Base-by-base conservation (phyloP, 176 grass and related monocot genomes). In the Cenchrus fungigraminus region DNA sequence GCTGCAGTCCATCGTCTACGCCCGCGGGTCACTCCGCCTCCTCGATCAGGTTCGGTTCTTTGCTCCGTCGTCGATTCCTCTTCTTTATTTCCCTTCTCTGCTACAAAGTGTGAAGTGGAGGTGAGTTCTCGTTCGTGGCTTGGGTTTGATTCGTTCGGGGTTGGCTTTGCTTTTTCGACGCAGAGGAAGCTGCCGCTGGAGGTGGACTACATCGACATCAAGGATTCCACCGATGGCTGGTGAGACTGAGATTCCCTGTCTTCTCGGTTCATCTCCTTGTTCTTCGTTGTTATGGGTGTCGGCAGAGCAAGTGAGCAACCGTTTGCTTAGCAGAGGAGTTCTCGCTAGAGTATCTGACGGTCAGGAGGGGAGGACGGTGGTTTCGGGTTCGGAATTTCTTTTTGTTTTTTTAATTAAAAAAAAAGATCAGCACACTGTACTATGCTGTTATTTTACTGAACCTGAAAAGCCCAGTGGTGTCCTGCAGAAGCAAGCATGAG, bases 101-200 rank as follows among this genome's bases (percentile, higher is more conserved):
- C 22, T 61, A 14, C 20, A 3, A 34, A 34, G 0, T 31, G 54
- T 9, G 55, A 9, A 12, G 54, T 46, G 22, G 73, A 8, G 65
- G 5, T 12, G 72, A 2, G 71, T 34, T 34, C 34, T 34, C 0
- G 65, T 76, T 80, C 28, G 51, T 82, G 70, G 42, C 37, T 56
- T 89, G 72, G 55, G 20, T 13, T 60, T 34, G 14, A 55, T 34
- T 17, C 63, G 11, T 34, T 17, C 57, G 81, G 37, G 22, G 37
- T 6, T 71, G 31, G 57, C 8, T 77, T 52, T 86, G 81, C 3
- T 71, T 40, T 34, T 34, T 3, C 22, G 74, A 3, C 13, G 54
- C 86, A 95, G 93, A 98, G 88, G 81, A 95, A 88, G 63, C 87
- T 98, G 55, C 93, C 96, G 20, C 88, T 95, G 3, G 89, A 88